These are phyloP conservation scores for Phytophthora aleatoria DNA, from an alignment of 352 stramenopile genomes.

Conservation along the genomic window DNA sequence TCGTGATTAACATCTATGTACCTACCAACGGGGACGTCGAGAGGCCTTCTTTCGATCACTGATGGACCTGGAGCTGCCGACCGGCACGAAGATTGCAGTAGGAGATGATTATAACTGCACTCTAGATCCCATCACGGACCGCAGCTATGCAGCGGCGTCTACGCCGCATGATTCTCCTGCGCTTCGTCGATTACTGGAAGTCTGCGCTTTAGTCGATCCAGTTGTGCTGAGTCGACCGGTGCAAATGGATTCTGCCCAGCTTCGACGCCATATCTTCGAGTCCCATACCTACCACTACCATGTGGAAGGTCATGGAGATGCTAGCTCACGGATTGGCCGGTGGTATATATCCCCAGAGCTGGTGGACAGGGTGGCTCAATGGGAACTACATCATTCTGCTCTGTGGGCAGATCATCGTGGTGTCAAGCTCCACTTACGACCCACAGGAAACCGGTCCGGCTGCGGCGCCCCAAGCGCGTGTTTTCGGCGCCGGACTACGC, in stretches of 20 bases:
- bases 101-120: constrained; percentile 2
- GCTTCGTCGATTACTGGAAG: not conserved
- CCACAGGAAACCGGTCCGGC: not conserved
- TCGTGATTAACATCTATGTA: not conserved
- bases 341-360: not conserved
- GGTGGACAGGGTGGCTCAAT: not conserved
- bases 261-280: not conserved
- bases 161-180: not conserved
- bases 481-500: no score
- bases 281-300: not conserved
- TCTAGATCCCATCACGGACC: not conserved
- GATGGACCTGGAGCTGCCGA: not conserved
- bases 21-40: not conserved
- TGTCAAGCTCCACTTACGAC: not conserved
- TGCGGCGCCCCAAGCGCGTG: not conserved
- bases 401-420: no score
- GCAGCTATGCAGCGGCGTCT: not conserved
- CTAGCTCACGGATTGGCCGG: not conserved
- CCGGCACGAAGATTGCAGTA: not conserved
- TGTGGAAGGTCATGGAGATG: not conserved
- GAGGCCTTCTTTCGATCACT: not conserved
- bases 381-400: not conserved
- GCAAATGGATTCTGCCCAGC: not conserved
- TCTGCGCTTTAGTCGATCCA: not conserved
- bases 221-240: not conserved